Percentiles rank a stretch among this genome's conserved stretches.
Evolutionary conservation across 148 eudicot genomes (phyloP).

Genomic region (Vaccinium myrtillus): DNA sequence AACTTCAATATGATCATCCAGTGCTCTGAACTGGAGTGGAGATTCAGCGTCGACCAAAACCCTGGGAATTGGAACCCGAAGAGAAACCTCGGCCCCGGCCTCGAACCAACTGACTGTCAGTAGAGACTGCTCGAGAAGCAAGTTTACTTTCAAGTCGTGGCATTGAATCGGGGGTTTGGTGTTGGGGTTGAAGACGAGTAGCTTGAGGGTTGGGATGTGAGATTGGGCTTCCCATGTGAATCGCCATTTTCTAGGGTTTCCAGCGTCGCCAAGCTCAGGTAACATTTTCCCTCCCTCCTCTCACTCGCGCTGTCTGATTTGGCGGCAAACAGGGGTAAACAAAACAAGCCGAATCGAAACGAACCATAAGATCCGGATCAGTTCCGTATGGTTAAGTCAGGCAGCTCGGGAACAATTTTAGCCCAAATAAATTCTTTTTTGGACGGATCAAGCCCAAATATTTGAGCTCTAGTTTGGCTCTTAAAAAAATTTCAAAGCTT

Average conservation of each 20-base stretch:
- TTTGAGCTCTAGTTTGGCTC: too few species aligned
- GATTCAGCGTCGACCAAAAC: slow-evolving; percentile 73
- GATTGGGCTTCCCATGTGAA: slow-evolving; percentile 96
- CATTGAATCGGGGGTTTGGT: slow-evolving; percentile 45
- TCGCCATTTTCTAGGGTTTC: slow-evolving; percentile 81
- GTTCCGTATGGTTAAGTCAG: too few species aligned
- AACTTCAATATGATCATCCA: slow-evolving; percentile 71
- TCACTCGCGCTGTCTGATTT: neutral
- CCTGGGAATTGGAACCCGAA: slow-evolving; percentile 69
- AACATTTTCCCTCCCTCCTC: slow-evolving; percentile 21
- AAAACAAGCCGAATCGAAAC: too few species aligned
- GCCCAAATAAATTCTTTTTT: too few species aligned
- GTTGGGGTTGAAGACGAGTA: slow-evolving; percentile 54
- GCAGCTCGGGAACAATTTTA: too few species aligned
- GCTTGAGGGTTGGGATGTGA: slow-evolving; percentile 62
- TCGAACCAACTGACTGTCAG: slow-evolving; percentile 43
- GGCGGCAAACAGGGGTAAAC: slow-evolving; percentile 9
- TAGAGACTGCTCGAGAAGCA: slow-evolving; percentile 44
- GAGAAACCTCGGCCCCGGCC: slow-evolving; percentile 18
- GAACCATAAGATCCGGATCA: too few species aligned
- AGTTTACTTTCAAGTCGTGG: slow-evolving; percentile 38
- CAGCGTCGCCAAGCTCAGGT: neutral
- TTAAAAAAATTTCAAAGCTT: too few species aligned
- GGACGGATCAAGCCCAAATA: too few species aligned
- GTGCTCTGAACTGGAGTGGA: slow-evolving; percentile 38